Percentiles rank a stretch among this genome's conserved stretches.
Evolutionary conservation across 2,329 filamentous ascomycete genomes (phyloP).

Genomic region (Lasiodiplodia sp.): DNA sequence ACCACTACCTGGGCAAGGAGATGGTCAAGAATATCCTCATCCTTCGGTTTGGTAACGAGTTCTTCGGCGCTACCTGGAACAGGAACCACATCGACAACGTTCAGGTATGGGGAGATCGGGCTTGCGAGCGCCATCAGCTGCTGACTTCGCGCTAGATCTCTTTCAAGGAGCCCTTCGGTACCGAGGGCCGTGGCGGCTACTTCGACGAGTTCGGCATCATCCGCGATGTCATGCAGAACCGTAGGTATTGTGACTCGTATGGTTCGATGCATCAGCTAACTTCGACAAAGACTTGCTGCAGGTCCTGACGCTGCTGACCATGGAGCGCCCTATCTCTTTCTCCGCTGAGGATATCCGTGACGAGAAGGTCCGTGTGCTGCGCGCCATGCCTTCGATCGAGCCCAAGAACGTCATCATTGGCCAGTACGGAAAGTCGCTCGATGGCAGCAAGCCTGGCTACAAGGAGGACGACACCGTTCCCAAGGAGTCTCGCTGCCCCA

Average conservation of each 20-base stretch:
- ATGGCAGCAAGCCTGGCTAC: conserved; percentile 95
- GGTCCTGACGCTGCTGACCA: conserved; percentile 92
- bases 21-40: conserved; percentile 99
- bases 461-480: conserved; percentile 99
- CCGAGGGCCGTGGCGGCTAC: conserved; percentile 96
- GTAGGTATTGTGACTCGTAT: conserved; percentile 49
- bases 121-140: not conserved
- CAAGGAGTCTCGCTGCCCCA: conserved; percentile 95
- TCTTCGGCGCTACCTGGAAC: conserved; percentile 99
- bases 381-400: conserved; percentile 92
- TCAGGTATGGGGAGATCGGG: conserved; percentile 44
- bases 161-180: conserved; percentile 99
- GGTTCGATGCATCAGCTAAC: conserved; percentile 12
- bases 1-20: conserved; percentile 99
- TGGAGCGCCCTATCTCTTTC: conserved; percentile 98
- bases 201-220: conserved; percentile 99
- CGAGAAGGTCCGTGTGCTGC: conserved; percentile 96
- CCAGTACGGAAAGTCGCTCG: conserved; percentile 95
- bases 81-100: conserved; percentile 99
- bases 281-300: conserved; percentile 77
- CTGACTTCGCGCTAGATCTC: conserved; percentile 68
- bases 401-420: conserved; percentile 99
- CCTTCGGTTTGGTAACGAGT: conserved; percentile 96
- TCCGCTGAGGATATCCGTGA: conserved; percentile 98
- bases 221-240: conserved; percentile 99